Percentiles rank a stretch among this genome's conserved stretches.
Evolutionary conservation across 2,329 filamentous ascomycete species (phyloP).

Genomic region (Bipolaris bicolor): DNA sequence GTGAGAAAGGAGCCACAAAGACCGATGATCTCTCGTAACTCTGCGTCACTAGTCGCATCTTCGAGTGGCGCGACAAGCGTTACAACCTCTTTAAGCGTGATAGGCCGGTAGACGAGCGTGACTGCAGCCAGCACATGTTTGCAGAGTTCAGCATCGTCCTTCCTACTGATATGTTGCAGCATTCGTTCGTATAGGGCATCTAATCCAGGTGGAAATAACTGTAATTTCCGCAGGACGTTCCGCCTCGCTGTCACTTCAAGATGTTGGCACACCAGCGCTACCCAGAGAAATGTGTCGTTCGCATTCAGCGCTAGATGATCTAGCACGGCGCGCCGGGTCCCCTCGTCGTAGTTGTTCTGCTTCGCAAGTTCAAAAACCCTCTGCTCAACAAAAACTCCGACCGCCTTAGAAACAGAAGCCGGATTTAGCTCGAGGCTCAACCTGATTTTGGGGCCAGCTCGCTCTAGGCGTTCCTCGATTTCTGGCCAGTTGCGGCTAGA

Average conservation of each 20-base stretch:
- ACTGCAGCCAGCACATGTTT: no score
- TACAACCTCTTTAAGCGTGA: no score
- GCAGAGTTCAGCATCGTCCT: no score
- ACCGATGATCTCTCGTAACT: no score
- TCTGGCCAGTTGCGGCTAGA: background rate
- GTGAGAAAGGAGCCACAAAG: background rate
- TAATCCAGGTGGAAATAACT: no score
- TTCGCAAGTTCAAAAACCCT: constrained; percentile 32
- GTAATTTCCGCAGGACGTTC: constrained; percentile 21
- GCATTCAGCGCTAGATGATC: constrained; percentile 36
- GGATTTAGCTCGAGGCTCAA: background rate
- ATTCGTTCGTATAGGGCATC: no score
- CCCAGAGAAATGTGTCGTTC: constrained; percentile 11
- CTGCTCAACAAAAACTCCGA: constrained; percentile 47
- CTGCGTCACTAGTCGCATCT: no score
- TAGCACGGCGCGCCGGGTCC: constrained; percentile 30
- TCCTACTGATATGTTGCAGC: no score
- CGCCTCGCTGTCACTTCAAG: constrained; percentile 32
- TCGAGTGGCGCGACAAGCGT: no score
- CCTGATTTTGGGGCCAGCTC: background rate
- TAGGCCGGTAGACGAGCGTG: no score
- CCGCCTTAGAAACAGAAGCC: constrained; percentile 41
- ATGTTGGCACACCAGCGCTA: constrained; percentile 41
- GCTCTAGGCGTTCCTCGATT: background rate
- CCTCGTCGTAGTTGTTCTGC: constrained; percentile 43